Evolutionary conservation across 2,329 filamentous ascomycete genomes (phyloP), one percentile per base, ranked within the genome.

Genomic region (Cadophora sp.): DNA sequence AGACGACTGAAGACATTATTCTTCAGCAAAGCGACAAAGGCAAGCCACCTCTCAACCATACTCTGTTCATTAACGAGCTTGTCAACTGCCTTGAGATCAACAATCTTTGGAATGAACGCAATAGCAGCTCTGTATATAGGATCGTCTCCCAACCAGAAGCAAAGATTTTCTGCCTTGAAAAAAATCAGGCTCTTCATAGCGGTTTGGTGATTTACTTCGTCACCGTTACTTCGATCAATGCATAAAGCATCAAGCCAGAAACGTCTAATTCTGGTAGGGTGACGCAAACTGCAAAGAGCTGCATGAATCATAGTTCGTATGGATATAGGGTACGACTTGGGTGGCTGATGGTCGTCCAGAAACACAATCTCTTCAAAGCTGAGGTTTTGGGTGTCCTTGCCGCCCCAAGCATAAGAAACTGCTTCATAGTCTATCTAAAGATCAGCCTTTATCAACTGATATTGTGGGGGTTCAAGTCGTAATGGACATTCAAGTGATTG

Each of bases 201-300:
- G 8, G 73, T 56, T 60, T 77, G 74, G 3, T 68, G 68, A 3
- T 72, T 75, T 59, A 67, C 73, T 64, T 76, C 76, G 1, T 65
- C 53, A 5, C 55, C 59, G 37, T 75, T 71, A 8, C 59, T 70
- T 11, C 73, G 70, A 59, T 76, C 73, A 31, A 76, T 73, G 58
- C 76, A 77, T 9, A 77, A 64, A 19, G 73, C 72, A 48, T 73
- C 72, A 29, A 77, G 68, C 74, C 74, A 77, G 37, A 76, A 67
- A 8, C 11, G 26, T 31, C 64, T 60, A 4, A 22, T 9, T 9
- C 58, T 14, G n/a, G 5, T 64, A 3, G 59, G 55, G 29, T 70
- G 68, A 12, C 70, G 67, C 9, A 71, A 48, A 29, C 46, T 66
- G 31, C 40, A 60, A 1, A 71, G 68, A 22, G 68, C 68, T 22